Conservation (phyloP, 805 yeast genomes). For the Scheffersomyces coipomensis region DNA sequence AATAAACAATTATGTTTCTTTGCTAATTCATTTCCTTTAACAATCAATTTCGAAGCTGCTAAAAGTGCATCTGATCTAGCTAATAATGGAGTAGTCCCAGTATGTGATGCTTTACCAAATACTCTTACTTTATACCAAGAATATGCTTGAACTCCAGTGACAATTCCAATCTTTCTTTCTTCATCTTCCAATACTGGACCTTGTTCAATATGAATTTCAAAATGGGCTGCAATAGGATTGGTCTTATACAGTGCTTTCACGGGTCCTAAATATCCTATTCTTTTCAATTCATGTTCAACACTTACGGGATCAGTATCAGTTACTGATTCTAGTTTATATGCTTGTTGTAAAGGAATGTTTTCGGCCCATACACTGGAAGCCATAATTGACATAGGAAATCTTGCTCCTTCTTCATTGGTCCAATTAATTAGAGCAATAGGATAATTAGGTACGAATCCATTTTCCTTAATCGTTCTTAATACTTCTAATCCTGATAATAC, state of each 20-base stretch:
- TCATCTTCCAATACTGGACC: constrained; percentile 67
- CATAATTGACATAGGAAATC: constrained; percentile 70
- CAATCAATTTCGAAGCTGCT: constrained; percentile 57
- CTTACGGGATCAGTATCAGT: constrained; percentile 44
- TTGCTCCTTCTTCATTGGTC: constrained; percentile 80
- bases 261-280: constrained; percentile 64
- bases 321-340: constrained; percentile 52
- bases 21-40: constrained; percentile 56
- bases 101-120: constrained; percentile 64
- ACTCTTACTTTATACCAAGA: constrained; percentile 60
- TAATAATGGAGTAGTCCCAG: constrained; percentile 70
- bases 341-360: constrained; percentile 41
- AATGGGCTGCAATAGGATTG: constrained; percentile 65
- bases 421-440: constrained; percentile 67
- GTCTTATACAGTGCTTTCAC: constrained; percentile 44
- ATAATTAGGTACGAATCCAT: constrained; percentile 56
- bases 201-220: constrained; percentile 75
- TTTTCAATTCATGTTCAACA: constrained; percentile 51
- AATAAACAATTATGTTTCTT: constrained; percentile 50
- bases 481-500: constrained; percentile 68
- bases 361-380: constrained; percentile 71
- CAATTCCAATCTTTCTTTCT: constrained; percentile 59
- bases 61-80: constrained; percentile 61
- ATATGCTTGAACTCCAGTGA: constrained; percentile 65
- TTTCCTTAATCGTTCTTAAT: constrained; percentile 61